Conservation (phyloP, 306 rosid genomes). For the Abrus pulchellus region DNA sequence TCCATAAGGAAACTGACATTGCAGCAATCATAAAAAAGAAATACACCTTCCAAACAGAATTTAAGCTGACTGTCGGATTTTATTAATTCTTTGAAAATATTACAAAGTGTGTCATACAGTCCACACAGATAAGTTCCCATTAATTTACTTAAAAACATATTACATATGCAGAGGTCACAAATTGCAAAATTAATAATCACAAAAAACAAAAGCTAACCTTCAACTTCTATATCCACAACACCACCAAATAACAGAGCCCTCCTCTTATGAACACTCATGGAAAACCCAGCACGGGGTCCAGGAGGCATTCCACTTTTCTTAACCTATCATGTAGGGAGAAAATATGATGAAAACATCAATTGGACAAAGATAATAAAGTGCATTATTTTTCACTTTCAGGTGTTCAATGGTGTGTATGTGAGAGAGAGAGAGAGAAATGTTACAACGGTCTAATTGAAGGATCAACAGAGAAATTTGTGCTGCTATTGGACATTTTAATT, state of each 20-base stretch:
- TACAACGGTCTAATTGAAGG: slow-evolving; percentile 20
- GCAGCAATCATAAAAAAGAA: slow-evolving; percentile 39
- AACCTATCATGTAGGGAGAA: slow-evolving; percentile 64
- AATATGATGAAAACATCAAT: slow-evolving; percentile 38
- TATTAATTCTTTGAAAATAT: slow-evolving; percentile 34
- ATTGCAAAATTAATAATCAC: slow-evolving; percentile 26
- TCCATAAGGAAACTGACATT: slow-evolving; percentile 39
- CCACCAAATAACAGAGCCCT: slow-evolving; percentile 94
- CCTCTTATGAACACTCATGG: slow-evolving; percentile 95
- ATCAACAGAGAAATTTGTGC: slow-evolving; percentile 26
- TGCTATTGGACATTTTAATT: slow-evolving; percentile 28
- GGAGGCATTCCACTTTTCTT: slow-evolving; percentile 99
- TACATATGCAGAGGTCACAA: background rate
- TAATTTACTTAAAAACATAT: slow-evolving; percentile 10
- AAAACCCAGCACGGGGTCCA: slow-evolving; percentile 98
- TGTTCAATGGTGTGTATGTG: no score
- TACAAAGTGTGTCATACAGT: background rate
- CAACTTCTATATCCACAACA: slow-evolving; percentile 96
- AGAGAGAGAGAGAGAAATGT: background rate
- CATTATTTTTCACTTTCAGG: background rate
- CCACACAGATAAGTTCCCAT: background rate
- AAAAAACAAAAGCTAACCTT: slow-evolving; percentile 63
- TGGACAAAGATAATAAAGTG: slow-evolving; percentile 10
- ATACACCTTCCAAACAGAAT: slow-evolving; percentile 20
- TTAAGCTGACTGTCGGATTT: slow-evolving; percentile 17